Percentiles rank a stretch among this genome's conserved stretches.
These are phyloP conservation scores for Breviolum minutum DNA, from an alignment of 73 alveolate species.

Conservation along the genomic window DNA sequence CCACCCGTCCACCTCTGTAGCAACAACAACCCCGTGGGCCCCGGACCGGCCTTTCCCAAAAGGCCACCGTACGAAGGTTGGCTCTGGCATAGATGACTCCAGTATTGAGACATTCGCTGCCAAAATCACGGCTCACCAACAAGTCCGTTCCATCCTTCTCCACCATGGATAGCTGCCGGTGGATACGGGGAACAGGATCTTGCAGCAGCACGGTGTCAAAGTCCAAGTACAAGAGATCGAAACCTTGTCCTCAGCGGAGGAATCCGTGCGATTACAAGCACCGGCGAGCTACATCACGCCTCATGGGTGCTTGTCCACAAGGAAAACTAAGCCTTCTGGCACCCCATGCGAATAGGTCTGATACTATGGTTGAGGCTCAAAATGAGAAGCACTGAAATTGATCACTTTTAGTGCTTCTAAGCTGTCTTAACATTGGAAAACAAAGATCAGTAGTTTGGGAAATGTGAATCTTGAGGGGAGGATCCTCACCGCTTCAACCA, in stretches of 20 bases:
- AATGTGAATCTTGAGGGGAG: too few relatives aligned
- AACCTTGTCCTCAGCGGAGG: background rate
- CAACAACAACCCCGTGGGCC: background rate
- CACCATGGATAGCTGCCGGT: background rate
- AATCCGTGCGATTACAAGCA: background rate
- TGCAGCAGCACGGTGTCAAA: conserved; percentile 30
- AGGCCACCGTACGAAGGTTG: background rate
- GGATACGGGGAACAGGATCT: background rate
- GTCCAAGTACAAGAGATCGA: conserved; percentile 31
- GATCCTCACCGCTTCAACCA: too few relatives aligned
- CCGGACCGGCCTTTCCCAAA: conserved; percentile 1
- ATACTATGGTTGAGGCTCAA: too few relatives aligned
- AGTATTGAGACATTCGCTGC: conserved; percentile 35
- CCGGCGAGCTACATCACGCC: background rate
- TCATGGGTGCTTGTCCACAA: too few relatives aligned
- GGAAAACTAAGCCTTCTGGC: too few relatives aligned
- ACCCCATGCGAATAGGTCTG: too few relatives aligned
- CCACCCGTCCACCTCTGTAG: too few relatives aligned
- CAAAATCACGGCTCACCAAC: conserved; percentile 39
- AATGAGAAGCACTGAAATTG: too few relatives aligned
- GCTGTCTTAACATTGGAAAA: too few relatives aligned
- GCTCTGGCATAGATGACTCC: conserved; percentile 21
- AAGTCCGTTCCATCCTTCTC: background rate
- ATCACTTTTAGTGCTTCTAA: too few relatives aligned
- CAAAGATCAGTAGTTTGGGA: too few relatives aligned